Percentiles rank a stretch among this genome's conserved stretches.
phyloP scores from a whole-genome alignment of 768 basidiomycete species.

The Trametes maxima region DNA sequence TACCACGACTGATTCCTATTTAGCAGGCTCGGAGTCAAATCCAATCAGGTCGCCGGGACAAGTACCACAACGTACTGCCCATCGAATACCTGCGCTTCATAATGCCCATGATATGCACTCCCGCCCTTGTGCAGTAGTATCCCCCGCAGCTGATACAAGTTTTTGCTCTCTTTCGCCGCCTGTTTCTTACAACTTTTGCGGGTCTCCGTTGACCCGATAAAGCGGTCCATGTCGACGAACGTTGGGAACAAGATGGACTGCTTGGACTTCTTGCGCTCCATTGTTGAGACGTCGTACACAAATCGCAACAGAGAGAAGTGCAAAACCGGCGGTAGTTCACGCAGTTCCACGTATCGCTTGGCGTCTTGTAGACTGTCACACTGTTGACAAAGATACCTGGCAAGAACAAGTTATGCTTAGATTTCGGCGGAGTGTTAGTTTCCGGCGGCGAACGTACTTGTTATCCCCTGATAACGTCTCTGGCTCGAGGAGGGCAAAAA shows the following conservation, averaged over 20 bases:
- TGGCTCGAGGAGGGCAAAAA: conserved; percentile 62
- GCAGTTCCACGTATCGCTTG: conserved; percentile 71
- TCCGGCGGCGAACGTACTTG: conserved; percentile 48
- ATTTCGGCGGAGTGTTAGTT: not conserved
- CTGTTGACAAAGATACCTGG: conserved; percentile 77
- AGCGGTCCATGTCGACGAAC: conserved; percentile 70
- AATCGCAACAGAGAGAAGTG: conserved; percentile 96
- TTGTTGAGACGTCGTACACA: conserved; percentile 75
- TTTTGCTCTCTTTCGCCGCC: conserved; percentile 14
- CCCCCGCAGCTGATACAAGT: conserved; percentile 80
- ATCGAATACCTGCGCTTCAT: conserved; percentile 85
- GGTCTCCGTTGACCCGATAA: conserved; percentile 42
- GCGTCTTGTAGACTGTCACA: conserved; percentile 81
- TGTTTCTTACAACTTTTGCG: conserved; percentile 17
- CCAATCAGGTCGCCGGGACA: not conserved
- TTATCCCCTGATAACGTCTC: conserved; percentile 85
- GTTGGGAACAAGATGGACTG: conserved; percentile 78
- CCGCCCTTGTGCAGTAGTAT: conserved; percentile 87
- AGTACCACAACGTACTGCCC: conserved; percentile 49
- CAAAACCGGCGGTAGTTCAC: conserved; percentile 78
- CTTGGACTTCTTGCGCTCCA: conserved; percentile 88
- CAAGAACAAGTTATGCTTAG: not conserved
- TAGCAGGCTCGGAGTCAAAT: not conserved
- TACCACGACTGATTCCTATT: conserved; percentile 76
- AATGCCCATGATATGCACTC: conserved; percentile 92